Conservation (phyloP, 495 filamentous ascomycete genomes). For the Xylaria castorea region DNA sequence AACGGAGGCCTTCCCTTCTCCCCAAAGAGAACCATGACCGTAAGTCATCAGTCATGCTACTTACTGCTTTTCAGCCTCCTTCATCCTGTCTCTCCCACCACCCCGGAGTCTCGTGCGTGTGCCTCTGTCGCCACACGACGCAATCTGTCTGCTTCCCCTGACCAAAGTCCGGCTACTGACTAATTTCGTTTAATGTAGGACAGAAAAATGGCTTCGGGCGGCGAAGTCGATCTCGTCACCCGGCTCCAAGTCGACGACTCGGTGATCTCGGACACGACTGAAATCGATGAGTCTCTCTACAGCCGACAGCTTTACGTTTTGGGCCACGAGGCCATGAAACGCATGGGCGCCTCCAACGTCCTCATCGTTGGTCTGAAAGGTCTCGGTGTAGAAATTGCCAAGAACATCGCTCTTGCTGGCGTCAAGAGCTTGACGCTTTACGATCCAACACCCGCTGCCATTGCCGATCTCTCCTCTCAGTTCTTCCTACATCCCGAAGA, state of each 20-base stretch:
- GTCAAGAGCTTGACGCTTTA: slow-evolving; percentile 83
- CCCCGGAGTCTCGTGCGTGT: background rate
- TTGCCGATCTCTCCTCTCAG: slow-evolving; percentile 90
- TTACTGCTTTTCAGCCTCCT: background rate
- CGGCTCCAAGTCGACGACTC: slow-evolving; percentile 85
- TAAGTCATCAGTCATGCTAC: slow-evolving; percentile 53
- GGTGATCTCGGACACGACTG: slow-evolving; percentile 51
- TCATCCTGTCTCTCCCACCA: background rate
- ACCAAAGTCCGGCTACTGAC: background rate
- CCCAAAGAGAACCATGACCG: slow-evolving; percentile 83
- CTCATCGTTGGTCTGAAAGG: slow-evolving; percentile 92
- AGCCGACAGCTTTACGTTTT: slow-evolving; percentile 98
- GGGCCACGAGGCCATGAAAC: slow-evolving; percentile 99
- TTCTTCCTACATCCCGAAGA: slow-evolving; percentile 92
- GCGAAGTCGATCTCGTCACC: slow-evolving; percentile 68
- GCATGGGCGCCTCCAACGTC: slow-evolving; percentile 95
- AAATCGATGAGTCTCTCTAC: slow-evolving; percentile 98
- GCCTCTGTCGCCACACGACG: background rate
- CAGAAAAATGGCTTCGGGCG: slow-evolving; percentile 46
- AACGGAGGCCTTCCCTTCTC: slow-evolving; percentile 74
- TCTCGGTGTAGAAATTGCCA: slow-evolving; percentile 96
- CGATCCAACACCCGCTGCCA: slow-evolving; percentile 79
- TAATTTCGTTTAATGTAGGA: slow-evolving; percentile 38
- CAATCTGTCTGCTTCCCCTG: background rate
- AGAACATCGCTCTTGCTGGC: slow-evolving; percentile 97